phyloP scores from a whole-genome alignment of 495 filamentous ascomycete genomes.

The Penicillium crystallinum region DNA sequence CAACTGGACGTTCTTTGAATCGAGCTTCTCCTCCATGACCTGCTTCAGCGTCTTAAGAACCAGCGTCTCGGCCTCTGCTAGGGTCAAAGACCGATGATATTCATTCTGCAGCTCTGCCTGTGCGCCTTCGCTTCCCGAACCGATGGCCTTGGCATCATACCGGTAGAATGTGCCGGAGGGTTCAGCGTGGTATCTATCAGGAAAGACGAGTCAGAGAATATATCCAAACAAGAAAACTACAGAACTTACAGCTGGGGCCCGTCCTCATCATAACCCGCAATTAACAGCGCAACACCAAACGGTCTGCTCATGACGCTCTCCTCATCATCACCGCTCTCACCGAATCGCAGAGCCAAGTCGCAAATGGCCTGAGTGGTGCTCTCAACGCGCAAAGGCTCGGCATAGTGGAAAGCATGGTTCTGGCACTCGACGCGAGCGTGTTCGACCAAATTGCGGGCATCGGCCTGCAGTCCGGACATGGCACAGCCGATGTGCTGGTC shows the following conservation, averaged over 20 bases:
- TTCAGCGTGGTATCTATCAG: slow-evolving; percentile 82
- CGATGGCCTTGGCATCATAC: slow-evolving; percentile 98
- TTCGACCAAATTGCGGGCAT: slow-evolving; percentile 93
- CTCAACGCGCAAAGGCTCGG: slow-evolving; percentile 89
- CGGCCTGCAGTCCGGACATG: slow-evolving; percentile 95
- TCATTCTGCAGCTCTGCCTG: slow-evolving; percentile 98
- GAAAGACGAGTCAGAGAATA: neutral
- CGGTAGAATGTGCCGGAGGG: slow-evolving; percentile 97
- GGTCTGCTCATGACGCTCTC: slow-evolving; percentile 97
- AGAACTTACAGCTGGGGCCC: slow-evolving; percentile 76
- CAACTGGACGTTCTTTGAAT: slow-evolving; percentile 96
- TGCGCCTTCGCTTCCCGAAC: slow-evolving; percentile 90
- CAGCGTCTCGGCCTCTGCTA: slow-evolving; percentile 86
- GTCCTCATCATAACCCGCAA: slow-evolving; percentile 96
- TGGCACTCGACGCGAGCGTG: slow-evolving; percentile 97
- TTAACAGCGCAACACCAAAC: slow-evolving; percentile 93
- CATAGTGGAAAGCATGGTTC: slow-evolving; percentile 94
- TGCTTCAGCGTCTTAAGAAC: slow-evolving; percentile 98
- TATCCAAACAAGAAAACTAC: neutral
- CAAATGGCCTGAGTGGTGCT: slow-evolving; percentile 98
- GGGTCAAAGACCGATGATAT: slow-evolving; percentile 95
- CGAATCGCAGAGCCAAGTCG: slow-evolving; percentile 92
- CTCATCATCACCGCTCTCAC: slow-evolving; percentile 95
- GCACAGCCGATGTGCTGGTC: slow-evolving; percentile 97
- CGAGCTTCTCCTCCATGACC: slow-evolving; percentile 99